Conservation (phyloP, 2,329 filamentous ascomycete genomes). For the Sclerotinia spermophila region DNA sequence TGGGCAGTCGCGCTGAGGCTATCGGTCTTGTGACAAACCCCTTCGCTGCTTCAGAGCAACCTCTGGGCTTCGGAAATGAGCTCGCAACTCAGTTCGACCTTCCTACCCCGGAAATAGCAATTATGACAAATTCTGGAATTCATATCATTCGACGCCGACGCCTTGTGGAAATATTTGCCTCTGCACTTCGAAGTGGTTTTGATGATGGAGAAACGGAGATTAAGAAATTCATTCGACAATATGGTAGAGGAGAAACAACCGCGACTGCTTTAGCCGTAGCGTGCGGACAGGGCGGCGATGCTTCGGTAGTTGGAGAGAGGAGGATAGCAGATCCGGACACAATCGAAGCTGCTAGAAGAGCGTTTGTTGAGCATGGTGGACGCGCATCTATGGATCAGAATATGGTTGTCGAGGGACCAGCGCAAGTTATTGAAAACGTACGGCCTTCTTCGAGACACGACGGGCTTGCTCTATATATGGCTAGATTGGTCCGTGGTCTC, state of each 20-base stretch:
- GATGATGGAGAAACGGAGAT: constrained; percentile 81
- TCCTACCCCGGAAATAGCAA: constrained; percentile 75
- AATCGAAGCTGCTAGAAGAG: constrained; percentile 76
- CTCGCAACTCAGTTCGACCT: constrained; percentile 93
- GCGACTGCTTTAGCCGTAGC: constrained; percentile 91
- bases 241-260: constrained; percentile 84
- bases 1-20: constrained; percentile 72
- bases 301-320: constrained; percentile 60
- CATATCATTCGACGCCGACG: constrained; percentile 80
- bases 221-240: constrained; percentile 77
- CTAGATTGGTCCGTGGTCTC: constrained; percentile 79
- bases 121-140: constrained; percentile 87
- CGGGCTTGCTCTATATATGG: constrained; percentile 82
- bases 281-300: constrained; percentile 85
- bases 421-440: constrained; percentile 75
- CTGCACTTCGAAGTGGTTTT: constrained; percentile 69
- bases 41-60: constrained; percentile 64
- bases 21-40: constrained; percentile 72
- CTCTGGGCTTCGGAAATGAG: constrained; percentile 88
- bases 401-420: constrained; percentile 54
- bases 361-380: constrained; percentile 90
- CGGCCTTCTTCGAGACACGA: constrained; percentile 85
- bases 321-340: constrained; percentile 78
- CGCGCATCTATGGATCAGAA: constrained; percentile 82
- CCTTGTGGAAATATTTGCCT: constrained; percentile 88